Percentiles rank a stretch among this genome's conserved stretches.
Evolutionary conservation across 805 yeast species (phyloP).

Genomic region (Myxozyma udenii): DNA sequence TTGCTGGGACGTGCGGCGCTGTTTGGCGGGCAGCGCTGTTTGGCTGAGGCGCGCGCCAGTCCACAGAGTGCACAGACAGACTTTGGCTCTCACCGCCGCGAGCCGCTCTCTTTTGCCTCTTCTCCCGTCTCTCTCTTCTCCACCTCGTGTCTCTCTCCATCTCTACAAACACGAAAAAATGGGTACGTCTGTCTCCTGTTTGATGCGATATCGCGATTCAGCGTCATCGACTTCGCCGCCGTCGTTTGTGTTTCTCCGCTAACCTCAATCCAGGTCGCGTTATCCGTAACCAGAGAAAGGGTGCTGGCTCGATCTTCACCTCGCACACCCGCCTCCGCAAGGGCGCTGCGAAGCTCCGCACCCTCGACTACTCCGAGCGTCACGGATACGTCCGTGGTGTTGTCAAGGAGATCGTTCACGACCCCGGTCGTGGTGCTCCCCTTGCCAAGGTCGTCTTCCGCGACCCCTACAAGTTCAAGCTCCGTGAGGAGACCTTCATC

Average conservation of each 20-base stretch:
- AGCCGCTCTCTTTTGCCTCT: neutral
- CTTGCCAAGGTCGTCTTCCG: slow-evolving; percentile 98
- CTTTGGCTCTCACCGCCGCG: neutral
- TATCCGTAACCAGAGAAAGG: slow-evolving; percentile 99
- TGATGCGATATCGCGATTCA: too few species aligned
- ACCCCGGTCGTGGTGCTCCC: slow-evolving; percentile 99
- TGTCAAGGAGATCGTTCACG: slow-evolving; percentile 97
- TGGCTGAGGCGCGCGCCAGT: too few species aligned
- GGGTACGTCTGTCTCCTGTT: neutral
- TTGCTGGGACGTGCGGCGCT: too few species aligned
- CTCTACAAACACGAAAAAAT: neutral
- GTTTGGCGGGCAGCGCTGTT: too few species aligned
- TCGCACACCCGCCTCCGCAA: slow-evolving; percentile 99
- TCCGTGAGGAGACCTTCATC: slow-evolving; percentile 97
- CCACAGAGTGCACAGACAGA: too few species aligned
- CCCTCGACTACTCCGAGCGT: slow-evolving; percentile 98
- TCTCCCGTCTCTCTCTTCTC: neutral
- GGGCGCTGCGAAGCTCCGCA: slow-evolving; percentile 99
- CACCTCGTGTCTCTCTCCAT: neutral
- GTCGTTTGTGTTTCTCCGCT: neutral
- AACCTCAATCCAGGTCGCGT: slow-evolving; percentile 74
- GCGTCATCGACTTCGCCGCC: too few species aligned
- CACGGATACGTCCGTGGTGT: slow-evolving; percentile 99
- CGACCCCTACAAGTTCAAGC: slow-evolving; percentile 98
- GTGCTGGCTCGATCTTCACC: slow-evolving; percentile 99